These are phyloP conservation scores for Malassezia yamatoensis DNA, from an alignment of 1,284 basidiomycete genomes.

Conservation along the genomic window DNA sequence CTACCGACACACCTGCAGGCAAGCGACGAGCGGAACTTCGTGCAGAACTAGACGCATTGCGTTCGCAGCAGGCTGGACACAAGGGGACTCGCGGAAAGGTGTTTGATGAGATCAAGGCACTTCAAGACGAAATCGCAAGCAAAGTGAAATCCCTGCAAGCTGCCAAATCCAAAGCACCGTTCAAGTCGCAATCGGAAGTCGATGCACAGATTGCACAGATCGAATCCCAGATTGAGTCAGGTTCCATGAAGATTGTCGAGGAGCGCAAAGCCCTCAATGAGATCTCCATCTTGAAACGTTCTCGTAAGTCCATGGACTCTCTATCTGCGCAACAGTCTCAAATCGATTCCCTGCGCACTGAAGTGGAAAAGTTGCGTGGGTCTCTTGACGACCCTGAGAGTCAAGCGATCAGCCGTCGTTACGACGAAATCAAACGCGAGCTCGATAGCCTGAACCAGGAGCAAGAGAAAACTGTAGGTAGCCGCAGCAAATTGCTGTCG, in stretches of 20 bases:
- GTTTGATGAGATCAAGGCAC: conserved; percentile 67
- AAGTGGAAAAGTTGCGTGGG: conserved; percentile 68
- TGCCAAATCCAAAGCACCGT: conserved; percentile 68
- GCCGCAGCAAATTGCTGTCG: conserved; percentile 72
- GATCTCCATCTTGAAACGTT: conserved; percentile 58
- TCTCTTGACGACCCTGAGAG: conserved; percentile 83
- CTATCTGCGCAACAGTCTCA: conserved; percentile 56
- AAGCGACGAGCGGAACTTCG: conserved; percentile 67
- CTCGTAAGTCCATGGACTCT: conserved; percentile 34
- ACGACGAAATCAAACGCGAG: conserved; percentile 72
- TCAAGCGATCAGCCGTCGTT: conserved; percentile 71
- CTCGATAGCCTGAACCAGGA: conserved; percentile 76
- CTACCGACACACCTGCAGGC: conserved; percentile 52
- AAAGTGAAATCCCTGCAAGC: conserved; percentile 87
- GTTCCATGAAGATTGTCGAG: conserved; percentile 81
- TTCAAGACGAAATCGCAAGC: conserved; percentile 71
- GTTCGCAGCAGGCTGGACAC: conserved; percentile 67
- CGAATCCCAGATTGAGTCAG: conserved; percentile 77
- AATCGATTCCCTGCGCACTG: conserved; percentile 69
- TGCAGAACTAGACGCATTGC: conserved; percentile 70
- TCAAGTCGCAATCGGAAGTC: conserved; percentile 75
- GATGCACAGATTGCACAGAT: conserved; percentile 67
- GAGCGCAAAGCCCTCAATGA: conserved; percentile 90
- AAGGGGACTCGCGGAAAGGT: conserved; percentile 69
- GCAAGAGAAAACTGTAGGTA: conserved; percentile 72